phyloP scores from a whole-genome alignment of 129 eudicot genomes.

The Tagetes erecta region DNA sequence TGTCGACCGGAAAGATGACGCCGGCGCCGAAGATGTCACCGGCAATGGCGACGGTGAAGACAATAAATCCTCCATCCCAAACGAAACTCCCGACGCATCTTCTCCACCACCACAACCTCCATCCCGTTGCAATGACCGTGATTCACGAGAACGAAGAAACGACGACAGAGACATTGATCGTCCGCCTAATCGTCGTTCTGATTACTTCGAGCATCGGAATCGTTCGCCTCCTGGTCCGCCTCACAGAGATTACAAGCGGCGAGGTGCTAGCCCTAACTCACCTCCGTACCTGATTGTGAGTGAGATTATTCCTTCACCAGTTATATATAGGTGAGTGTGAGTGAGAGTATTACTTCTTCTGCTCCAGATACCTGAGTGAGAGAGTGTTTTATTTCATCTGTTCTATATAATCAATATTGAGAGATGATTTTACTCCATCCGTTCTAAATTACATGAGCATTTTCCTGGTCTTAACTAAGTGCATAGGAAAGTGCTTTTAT shows the following conservation, averaged over 20 bases:
- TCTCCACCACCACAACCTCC: slow-evolving; percentile 56
- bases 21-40: slow-evolving; percentile 4
- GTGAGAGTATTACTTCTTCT: slow-evolving; percentile 14
- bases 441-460: slow-evolving; percentile 42
- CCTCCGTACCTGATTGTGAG: slow-evolving; percentile 47
- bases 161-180: slow-evolving; percentile 65
- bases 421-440: slow-evolving; percentile 35
- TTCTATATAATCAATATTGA: slow-evolving; percentile 13
- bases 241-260: slow-evolving; percentile 65
- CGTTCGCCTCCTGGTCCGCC: slow-evolving; percentile 67
- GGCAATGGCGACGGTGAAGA: slow-evolving; percentile 28
- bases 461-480: slow-evolving; percentile 29
- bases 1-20: slow-evolving; percentile 41
- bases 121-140: slow-evolving; percentile 72
- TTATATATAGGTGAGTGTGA: background rate
- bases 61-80: slow-evolving; percentile 8
- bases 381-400: background rate
- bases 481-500: slow-evolving; percentile 40
- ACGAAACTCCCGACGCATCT: slow-evolving; percentile 40
- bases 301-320: background rate
- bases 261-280: slow-evolving; percentile 68
- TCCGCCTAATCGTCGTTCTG: slow-evolving; percentile 57
- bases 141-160: slow-evolving; percentile 66
- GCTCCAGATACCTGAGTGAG: background rate
- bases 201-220: slow-evolving; percentile 67